phyloP scores from a whole-genome alignment of 148 eudicot species.

The Linanthus parryae region DNA sequence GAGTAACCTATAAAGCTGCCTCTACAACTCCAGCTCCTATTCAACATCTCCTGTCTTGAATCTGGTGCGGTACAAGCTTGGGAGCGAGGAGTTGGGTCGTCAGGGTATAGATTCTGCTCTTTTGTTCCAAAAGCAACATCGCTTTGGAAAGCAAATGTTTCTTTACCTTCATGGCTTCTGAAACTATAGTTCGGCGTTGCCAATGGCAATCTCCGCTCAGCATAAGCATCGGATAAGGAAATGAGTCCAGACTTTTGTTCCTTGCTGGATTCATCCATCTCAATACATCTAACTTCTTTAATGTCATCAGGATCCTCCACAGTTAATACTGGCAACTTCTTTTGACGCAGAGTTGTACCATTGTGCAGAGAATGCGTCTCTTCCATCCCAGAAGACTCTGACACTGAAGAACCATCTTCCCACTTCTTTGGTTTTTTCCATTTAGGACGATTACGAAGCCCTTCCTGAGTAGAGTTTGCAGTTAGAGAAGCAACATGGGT shows the following conservation, averaged over 20 bases:
- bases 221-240: slow-evolving; percentile 22
- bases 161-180: slow-evolving; percentile 21
- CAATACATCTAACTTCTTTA: slow-evolving; percentile 76
- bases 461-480: slow-evolving; percentile 28
- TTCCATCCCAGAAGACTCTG: slow-evolving; percentile 32
- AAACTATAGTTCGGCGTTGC: slow-evolving; percentile 16
- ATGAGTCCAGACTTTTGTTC: slow-evolving; percentile 18
- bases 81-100: slow-evolving; percentile 27
- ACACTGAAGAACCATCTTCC: slow-evolving; percentile 46
- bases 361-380: slow-evolving; percentile 15
- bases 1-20: slow-evolving; percentile 30
- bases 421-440: slow-evolving; percentile 37
- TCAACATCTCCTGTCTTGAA: slow-evolving; percentile 39
- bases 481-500: neutral
- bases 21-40: slow-evolving; percentile 43
- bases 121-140: slow-evolving; percentile 44
- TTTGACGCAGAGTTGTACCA: slow-evolving; percentile 7
- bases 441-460: slow-evolving; percentile 21
- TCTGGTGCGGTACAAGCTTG: slow-evolving; percentile 25
- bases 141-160: slow-evolving; percentile 25
- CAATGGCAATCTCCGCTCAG: slow-evolving; percentile 28
- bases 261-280: slow-evolving; percentile 45
- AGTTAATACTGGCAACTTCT: slow-evolving; percentile 3
- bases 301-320: slow-evolving; percentile 26
- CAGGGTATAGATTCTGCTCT: slow-evolving; percentile 43